Percentiles rank a stretch among this genome's conserved stretches.
phyloP scores from a whole-genome alignment of 1,284 basidiomycete species.

The Pterula multifida region DNA sequence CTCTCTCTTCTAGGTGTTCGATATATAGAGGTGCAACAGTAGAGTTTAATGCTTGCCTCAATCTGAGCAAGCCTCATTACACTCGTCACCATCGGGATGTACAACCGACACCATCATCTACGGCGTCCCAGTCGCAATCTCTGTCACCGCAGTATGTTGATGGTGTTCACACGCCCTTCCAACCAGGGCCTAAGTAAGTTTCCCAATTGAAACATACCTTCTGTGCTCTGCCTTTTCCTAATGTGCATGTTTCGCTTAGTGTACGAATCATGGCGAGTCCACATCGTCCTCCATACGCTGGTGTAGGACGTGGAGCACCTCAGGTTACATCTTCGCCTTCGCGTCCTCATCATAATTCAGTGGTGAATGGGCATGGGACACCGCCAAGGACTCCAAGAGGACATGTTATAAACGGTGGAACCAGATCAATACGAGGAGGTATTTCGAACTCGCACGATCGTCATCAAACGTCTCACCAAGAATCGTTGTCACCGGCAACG shows the following conservation, averaged over 20 bases:
- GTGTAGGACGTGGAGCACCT: neutral
- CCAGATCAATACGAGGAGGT: neutral
- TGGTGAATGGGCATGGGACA: neutral
- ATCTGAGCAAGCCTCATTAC: conserved; percentile 76
- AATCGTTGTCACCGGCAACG: neutral
- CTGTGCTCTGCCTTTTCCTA: neutral
- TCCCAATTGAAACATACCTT: neutral
- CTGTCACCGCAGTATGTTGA: neutral
- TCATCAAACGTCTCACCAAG: neutral
- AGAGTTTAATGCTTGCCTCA: conserved; percentile 76
- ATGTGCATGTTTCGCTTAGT: neutral
- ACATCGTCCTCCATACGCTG: neutral
- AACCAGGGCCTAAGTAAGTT: neutral
- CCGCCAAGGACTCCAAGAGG: neutral
- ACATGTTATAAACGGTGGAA: neutral
- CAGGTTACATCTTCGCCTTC: neutral
- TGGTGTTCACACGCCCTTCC: neutral
- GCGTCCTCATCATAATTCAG: too few species aligned
- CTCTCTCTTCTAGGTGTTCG: conserved; percentile 51
- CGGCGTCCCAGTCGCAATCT: neutral
- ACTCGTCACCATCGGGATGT: conserved; percentile 21
- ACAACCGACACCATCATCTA: neutral
- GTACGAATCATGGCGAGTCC: neutral
- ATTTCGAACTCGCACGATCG: neutral
- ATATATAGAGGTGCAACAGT: conserved; percentile 82